phyloP scores from a whole-genome alignment of 2,329 filamentous ascomycete genomes.

The Phaeophleospora eucalypticola region DNA sequence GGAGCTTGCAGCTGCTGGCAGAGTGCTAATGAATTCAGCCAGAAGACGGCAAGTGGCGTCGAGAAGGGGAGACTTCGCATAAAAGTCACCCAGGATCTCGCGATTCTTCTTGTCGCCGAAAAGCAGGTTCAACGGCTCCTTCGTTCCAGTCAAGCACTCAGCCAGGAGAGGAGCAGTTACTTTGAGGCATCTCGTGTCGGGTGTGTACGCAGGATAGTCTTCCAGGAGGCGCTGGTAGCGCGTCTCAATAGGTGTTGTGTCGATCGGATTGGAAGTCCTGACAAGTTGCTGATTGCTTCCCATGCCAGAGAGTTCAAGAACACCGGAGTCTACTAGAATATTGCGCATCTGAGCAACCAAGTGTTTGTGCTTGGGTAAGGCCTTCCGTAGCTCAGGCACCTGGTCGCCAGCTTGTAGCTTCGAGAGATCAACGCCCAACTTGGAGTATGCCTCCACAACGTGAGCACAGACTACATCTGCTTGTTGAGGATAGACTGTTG shows the following conservation, averaged over 20 bases:
- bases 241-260: not conserved
- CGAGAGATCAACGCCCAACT: too few species aligned
- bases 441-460: too few species aligned
- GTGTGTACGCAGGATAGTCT: not conserved
- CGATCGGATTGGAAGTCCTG: not conserved
- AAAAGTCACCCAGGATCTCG: not conserved
- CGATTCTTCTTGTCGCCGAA: not conserved
- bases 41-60: not conserved
- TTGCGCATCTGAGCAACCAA: too few species aligned
- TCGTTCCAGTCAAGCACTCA: not conserved
- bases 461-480: too few species aligned
- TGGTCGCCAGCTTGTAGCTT: too few species aligned
- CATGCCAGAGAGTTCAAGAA: too few species aligned
- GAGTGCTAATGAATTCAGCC: not conserved
- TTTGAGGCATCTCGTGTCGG: not conserved
- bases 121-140: not conserved
- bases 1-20: not conserved
- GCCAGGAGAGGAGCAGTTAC: not conserved
- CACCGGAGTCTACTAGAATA: too few species aligned
- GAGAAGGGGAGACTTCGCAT: not conserved
- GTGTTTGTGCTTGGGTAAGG: too few species aligned
- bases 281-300: too few species aligned
- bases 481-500: too few species aligned
- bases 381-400: too few species aligned
- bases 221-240: not conserved